Evolutionary conservation across 352 stramenopile genomes (phyloP).

Genomic region (Globisporangium abappressorium): DNA sequence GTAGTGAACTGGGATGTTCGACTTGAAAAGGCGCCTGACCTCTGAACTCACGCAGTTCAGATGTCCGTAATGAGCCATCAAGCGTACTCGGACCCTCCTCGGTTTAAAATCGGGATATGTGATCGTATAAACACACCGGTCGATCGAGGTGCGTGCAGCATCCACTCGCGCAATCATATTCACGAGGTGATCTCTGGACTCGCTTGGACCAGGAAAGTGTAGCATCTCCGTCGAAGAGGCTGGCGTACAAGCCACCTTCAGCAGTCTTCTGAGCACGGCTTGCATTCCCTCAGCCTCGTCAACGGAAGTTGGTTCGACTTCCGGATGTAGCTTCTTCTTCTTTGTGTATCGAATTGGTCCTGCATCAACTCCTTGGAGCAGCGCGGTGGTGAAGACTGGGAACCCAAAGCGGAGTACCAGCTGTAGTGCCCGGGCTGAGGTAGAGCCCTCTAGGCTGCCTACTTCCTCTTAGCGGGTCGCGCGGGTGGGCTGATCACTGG

Average conservation of each 20-base stretch:
- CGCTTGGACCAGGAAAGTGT: background rate
- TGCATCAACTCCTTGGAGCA: too few relatives aligned
- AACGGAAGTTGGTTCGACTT: background rate
- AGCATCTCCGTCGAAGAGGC: background rate
- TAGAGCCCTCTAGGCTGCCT: too few relatives aligned
- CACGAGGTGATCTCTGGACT: background rate
- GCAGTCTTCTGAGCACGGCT: background rate
- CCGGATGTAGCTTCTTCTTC: background rate
- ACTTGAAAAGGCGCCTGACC: too few relatives aligned
- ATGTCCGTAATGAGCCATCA: background rate
- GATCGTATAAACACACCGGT: background rate
- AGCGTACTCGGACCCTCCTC: background rate
- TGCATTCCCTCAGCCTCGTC: background rate
- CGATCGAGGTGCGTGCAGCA: background rate
- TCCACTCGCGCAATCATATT: background rate
- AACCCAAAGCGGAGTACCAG: too few relatives aligned
- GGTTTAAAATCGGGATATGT: background rate
- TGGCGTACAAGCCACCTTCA: background rate
- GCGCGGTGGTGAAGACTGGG: too few relatives aligned
- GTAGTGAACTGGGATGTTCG: too few relatives aligned
- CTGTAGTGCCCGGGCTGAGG: too few relatives aligned
- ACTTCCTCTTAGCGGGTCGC: too few relatives aligned
- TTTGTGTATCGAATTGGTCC: too few relatives aligned
- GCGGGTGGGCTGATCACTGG: too few relatives aligned
- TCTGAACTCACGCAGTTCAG: too few relatives aligned